These are phyloP conservation scores for Sphagnum contortum DNA, from an alignment of 225 moss, liverwort and hornwort species.

Conservation along the genomic window DNA sequence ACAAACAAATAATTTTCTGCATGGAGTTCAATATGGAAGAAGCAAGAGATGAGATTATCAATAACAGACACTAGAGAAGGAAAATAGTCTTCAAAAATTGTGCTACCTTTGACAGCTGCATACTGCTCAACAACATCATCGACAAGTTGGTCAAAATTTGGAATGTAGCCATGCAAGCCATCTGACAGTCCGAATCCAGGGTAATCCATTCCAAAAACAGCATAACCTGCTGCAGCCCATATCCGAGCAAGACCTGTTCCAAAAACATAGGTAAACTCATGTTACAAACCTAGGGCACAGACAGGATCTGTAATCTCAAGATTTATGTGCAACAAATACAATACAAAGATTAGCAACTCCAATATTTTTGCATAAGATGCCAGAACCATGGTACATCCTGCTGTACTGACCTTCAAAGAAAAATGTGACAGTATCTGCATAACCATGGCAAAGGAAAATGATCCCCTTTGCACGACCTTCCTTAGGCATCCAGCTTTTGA, in stretches of 20 bases:
- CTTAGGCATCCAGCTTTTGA: conserved; percentile 72
- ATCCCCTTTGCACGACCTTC: conserved; percentile 34
- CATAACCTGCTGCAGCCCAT: conserved; percentile 59
- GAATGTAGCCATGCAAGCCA: conserved; percentile 71
- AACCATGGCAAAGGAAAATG: conserved; percentile 83
- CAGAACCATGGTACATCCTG: no score
- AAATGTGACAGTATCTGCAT: conserved; percentile 73
- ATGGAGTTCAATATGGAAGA: no score
- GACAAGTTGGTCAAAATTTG: conserved; percentile 64
- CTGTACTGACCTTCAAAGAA: conserved; percentile 60
- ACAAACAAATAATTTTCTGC: no score
- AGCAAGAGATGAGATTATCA: no score
- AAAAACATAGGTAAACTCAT: not conserved
- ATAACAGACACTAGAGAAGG: no score
- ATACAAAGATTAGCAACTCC: no score
- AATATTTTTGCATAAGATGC: not conserved
- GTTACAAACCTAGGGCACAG: not conserved
- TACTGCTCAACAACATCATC: conserved; percentile 71
- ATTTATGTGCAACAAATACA: not conserved
- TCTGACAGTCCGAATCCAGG: conserved; percentile 77
- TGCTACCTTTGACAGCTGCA: conserved; percentile 46
- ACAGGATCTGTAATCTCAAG: not conserved
- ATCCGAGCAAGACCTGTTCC: conserved; percentile 59
- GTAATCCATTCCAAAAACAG: conserved; percentile 86
- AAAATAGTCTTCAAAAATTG: no score